Evolutionary conservation across 2,329 filamentous ascomycete species (phyloP), one percentile per base, ranked within the genome.

Genomic region (Podosphaera xanthii): DNA sequence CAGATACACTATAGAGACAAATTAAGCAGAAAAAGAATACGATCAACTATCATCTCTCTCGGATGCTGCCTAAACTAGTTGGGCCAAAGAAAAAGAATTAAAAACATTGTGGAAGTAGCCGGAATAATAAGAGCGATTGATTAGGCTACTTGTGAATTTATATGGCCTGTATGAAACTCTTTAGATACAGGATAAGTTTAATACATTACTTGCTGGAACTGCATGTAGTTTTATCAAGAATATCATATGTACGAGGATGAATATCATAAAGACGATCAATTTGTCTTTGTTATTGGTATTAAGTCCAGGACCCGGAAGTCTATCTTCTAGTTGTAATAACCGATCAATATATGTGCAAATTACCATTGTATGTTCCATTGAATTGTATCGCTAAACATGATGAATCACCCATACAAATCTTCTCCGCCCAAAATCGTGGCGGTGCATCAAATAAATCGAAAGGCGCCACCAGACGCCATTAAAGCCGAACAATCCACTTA

Each of bases 31-130:
- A 80, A 69, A 87, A 83, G 74, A 91, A 82, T 71, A 81, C 79
- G 63, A 89, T 97, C 79, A 97, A 97, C 74, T 90, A 90, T 76
- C 90, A 96, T 70, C 75, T 97, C 50, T 79, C 80, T 64, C 81
- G 92, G 67, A 79, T 86, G 74, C 86, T 84, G 66, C 81, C 82
- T 12, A 81, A 83, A 70, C 75, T 94, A 75, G 79, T 83, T 73
- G 78, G 84, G 67, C 77, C 82, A 64, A 74, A 82, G 78, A 80
- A 90, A 72, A 77, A 76, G 71, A 79, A 49, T 22, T 55, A n/a
- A 38, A n/a, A 44, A 14, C 40, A 44, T 44, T 12, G 10, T 44
- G 9, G 10, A 12, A 4, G 5, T 40, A 10, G 36, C 22, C 22
- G 22, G 22, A 22, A 22, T 22, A 1, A 22, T 22, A 22, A 22